Percentiles rank a stretch among this genome's conserved stretches.
Evolutionary conservation across 2,329 filamentous ascomycete species (phyloP).

Genomic region (Aspergillus versicolor): DNA sequence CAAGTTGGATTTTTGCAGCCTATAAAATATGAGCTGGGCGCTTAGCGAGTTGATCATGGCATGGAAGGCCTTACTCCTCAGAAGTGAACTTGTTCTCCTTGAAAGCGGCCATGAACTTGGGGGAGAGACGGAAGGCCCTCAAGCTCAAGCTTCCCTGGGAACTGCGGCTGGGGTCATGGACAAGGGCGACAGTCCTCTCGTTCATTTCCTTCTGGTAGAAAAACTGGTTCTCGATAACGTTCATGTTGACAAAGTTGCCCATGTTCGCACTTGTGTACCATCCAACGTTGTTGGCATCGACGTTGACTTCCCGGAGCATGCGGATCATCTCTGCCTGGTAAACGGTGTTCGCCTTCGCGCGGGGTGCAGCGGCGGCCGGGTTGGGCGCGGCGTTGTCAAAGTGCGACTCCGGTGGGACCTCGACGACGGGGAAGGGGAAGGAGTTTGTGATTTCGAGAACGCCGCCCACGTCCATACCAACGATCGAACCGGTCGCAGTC

Average conservation of each 20-base stretch:
- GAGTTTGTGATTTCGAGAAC: constrained; percentile 89
- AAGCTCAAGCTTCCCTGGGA: constrained; percentile 87
- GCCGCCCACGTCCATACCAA: constrained; percentile 85
- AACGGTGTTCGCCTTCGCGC: constrained; percentile 81
- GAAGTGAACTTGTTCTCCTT: constrained; percentile 98
- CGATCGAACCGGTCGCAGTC: constrained; percentile 82
- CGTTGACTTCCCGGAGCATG: constrained; percentile 93
- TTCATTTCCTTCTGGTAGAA: constrained; percentile 94
- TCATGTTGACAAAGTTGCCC: constrained; percentile 95
- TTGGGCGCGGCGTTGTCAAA: constrained; percentile 68
- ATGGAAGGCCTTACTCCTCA: constrained; percentile 68
- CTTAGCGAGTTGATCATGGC: background rate
- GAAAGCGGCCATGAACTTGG: constrained; percentile 82
- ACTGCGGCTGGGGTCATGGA: constrained; percentile 94
- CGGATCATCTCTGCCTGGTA: constrained; percentile 98
- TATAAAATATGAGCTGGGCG: constrained; percentile 41
- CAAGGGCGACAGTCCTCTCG: constrained; percentile 80
- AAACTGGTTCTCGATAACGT: constrained; percentile 96
- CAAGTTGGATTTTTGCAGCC: constrained; percentile 90
- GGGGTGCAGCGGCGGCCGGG: constrained; percentile 81
- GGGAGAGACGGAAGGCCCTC: constrained; percentile 86
- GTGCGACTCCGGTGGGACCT: constrained; percentile 69
- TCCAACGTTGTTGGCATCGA: constrained; percentile 95
- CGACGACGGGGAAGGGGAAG: constrained; percentile 87
- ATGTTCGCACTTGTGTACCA: constrained; percentile 99